Evolutionary conservation across 345 rosid genomes (phyloP).

Genomic region (Eucalyptus erythrocorys): DNA sequence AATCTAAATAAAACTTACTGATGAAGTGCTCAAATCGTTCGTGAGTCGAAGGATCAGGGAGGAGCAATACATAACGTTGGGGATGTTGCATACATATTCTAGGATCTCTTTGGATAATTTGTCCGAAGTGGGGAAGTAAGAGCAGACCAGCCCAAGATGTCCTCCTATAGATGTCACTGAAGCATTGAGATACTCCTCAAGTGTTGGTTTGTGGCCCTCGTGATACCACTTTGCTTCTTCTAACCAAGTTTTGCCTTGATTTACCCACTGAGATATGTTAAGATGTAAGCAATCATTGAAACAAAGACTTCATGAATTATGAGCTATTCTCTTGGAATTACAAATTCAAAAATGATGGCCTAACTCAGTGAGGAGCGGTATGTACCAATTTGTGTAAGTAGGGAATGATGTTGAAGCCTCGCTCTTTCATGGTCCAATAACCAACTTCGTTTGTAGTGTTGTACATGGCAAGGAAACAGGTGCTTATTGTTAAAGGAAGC

Average conservation of each 20-base stretch:
- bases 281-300: background rate
- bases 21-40: background rate
- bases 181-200: background rate
- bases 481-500: conserved; percentile 1
- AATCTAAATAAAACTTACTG: background rate
- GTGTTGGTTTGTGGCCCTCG: background rate
- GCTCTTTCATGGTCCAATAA: background rate
- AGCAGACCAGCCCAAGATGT: background rate
- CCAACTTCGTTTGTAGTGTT: conserved; percentile 6
- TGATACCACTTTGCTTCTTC: conserved; percentile 7
- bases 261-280: background rate
- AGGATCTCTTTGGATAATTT: background rate
- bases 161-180: background rate
- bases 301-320: background rate
- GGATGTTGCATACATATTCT: background rate
- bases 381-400: background rate
- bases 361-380: background rate
- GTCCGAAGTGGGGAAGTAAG: background rate
- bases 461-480: conserved; percentile 1
- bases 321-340: background rate
- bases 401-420: conserved; percentile 1
- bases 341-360: background rate
- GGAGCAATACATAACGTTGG: background rate
- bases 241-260: background rate
- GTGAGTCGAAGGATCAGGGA: background rate